A percentile compares a stretch with the other conserved stretches of the same genome.
Conservation (phyloP, 768 basidiomycete genomes). For the Mycena galericulata region DNA sequence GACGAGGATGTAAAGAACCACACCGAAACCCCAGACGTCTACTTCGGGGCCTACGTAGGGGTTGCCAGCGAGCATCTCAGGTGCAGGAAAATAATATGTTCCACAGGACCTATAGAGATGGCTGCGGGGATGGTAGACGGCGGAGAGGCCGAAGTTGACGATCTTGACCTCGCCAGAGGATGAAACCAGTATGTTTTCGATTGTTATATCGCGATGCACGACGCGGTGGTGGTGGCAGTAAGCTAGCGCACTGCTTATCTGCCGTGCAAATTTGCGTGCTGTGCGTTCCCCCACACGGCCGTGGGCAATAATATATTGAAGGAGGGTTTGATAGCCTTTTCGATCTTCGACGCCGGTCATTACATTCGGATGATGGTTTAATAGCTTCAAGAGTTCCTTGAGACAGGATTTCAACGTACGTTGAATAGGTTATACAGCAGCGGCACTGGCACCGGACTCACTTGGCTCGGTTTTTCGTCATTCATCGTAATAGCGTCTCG, state of each 20-base stretch:
- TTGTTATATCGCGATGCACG: slow-evolving; percentile 97
- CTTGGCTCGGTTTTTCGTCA: too few species aligned
- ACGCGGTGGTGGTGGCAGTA: slow-evolving; percentile 97
- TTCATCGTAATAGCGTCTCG: too few species aligned
- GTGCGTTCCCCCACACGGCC: slow-evolving; percentile 95
- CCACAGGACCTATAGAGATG: slow-evolving; percentile 96
- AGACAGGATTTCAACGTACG: background rate
- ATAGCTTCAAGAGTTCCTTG: background rate
- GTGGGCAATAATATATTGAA: slow-evolving; percentile 99
- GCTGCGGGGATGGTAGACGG: slow-evolving; percentile 83
- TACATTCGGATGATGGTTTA: slow-evolving; percentile 4
- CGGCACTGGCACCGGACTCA: background rate
- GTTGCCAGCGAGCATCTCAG: slow-evolving; percentile 93
- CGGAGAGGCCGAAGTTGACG: slow-evolving; percentile 97
- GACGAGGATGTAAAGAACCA: slow-evolving; percentile 95
- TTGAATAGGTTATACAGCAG: background rate
- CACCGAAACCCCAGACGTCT: slow-evolving; percentile 98
- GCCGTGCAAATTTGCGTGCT: slow-evolving; percentile 96
- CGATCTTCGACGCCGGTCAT: background rate
- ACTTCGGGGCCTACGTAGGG: slow-evolving; percentile 98
- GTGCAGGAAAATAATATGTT: slow-evolving; percentile 96
- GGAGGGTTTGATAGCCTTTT: too few species aligned
- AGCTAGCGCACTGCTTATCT: slow-evolving; percentile 94
- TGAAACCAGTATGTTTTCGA: slow-evolving; percentile 98
- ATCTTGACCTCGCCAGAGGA: slow-evolving; percentile 98